Conservation (phyloP, 1,284 basidiomycete species). For the Chalciporus sp. region DNA sequence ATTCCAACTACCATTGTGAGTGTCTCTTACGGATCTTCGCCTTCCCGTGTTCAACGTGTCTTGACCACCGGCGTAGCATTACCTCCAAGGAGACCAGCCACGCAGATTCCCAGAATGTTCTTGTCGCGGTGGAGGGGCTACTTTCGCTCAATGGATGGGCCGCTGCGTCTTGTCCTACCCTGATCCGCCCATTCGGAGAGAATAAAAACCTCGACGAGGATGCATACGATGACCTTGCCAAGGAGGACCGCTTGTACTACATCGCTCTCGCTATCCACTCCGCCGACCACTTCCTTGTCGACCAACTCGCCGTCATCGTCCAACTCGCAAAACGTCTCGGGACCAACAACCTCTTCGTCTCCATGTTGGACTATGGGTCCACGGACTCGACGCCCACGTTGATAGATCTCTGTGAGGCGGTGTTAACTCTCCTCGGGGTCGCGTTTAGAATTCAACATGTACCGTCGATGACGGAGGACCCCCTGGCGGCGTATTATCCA, state of each 20-base stretch:
- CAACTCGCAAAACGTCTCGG: conserved; percentile 90
- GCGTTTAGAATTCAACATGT: conserved; percentile 89
- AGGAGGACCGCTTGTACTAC: conserved; percentile 85
- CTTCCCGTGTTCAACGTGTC: background rate
- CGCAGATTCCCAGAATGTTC: conserved; percentile 85
- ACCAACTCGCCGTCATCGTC: conserved; percentile 94
- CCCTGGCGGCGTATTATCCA: conserved; percentile 87
- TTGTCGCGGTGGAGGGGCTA: conserved; percentile 86
- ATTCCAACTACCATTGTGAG: conserved; percentile 87
- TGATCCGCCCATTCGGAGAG: conserved; percentile 88
- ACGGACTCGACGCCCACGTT: conserved; percentile 92
- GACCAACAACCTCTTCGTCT: conserved; percentile 87
- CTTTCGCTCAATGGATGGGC: conserved; percentile 97
- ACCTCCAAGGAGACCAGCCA: conserved; percentile 79
- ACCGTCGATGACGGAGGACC: conserved; percentile 86
- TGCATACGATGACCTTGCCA: conserved; percentile 84
- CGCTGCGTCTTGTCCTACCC: conserved; percentile 91
- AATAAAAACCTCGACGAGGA: conserved; percentile 82
- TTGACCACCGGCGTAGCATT: conserved; percentile 53
- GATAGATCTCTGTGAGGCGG: conserved; percentile 89
- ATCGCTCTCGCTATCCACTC: conserved; percentile 93
- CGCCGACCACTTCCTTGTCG: conserved; percentile 95
- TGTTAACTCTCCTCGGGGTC: conserved; percentile 86
- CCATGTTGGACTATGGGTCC: conserved; percentile 94
- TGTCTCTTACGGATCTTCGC: conserved; percentile 9